Conservation (phyloP, 495 filamentous ascomycete species). For the Podospora pseudopauciseta region DNA sequence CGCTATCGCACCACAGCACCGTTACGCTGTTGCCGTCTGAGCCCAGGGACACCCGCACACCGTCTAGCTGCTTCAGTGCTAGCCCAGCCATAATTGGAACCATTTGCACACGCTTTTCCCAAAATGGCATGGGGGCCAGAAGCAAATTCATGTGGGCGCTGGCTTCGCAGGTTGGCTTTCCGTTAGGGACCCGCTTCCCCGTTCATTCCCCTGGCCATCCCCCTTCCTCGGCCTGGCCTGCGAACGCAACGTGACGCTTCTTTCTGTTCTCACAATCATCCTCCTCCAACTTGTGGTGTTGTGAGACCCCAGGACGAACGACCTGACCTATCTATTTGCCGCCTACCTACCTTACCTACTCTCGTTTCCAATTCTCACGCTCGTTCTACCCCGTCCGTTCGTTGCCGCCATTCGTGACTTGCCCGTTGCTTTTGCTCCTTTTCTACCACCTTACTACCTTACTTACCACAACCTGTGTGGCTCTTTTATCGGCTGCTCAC, state of each 20-base stretch:
- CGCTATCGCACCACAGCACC: slow-evolving; percentile 17
- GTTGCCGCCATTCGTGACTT: background rate
- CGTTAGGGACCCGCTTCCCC: slow-evolving; percentile 20
- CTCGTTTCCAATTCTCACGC: background rate
- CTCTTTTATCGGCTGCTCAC: background rate
- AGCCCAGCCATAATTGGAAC: slow-evolving; percentile 15
- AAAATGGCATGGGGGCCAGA: slow-evolving; percentile 2
- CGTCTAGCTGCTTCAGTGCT: slow-evolving; percentile 14
- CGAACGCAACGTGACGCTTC: slow-evolving; percentile 2
- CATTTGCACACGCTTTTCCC: background rate
- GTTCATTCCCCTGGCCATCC: slow-evolving; percentile 18
- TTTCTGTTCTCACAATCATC: background rate
- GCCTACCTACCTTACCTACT: background rate
- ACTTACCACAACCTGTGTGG: background rate
- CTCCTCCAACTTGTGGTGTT: slow-evolving; percentile 9
- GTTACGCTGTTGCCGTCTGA: slow-evolving; percentile 18
- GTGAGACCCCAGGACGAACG: background rate
- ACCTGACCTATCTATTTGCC: background rate
- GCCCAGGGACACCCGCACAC: slow-evolving; percentile 17
- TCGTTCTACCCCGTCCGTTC: slow-evolving; percentile 8
- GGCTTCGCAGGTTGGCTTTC: slow-evolving; percentile 11
- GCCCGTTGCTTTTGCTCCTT: background rate
- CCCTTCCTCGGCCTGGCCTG: slow-evolving; percentile 25
- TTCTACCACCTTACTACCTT: background rate
- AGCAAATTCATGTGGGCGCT: slow-evolving; percentile 11